These are phyloP conservation scores for Aciculosporium take DNA, from an alignment of 2,329 filamentous ascomycete genomes.

Conservation along the genomic window DNA sequence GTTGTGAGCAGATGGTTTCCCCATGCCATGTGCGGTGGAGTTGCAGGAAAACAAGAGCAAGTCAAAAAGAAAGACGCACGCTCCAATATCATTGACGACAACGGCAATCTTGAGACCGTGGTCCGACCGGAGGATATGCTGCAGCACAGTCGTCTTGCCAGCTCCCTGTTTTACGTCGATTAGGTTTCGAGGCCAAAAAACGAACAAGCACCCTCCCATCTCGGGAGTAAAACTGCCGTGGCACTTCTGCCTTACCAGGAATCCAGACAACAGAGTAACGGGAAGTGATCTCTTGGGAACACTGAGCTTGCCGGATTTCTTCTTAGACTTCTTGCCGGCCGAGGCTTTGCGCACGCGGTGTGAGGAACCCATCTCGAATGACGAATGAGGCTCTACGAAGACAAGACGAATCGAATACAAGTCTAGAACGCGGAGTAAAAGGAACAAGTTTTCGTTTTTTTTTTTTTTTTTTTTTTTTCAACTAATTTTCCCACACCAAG, in stretches of 20 bases:
- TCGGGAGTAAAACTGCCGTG: neutral
- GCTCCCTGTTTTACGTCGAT: too few relatives aligned
- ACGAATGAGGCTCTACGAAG: neutral
- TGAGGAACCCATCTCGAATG: slow-evolving; percentile 1
- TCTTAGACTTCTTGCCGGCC: slow-evolving; percentile 1
- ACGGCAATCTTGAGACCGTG: slow-evolving; percentile 57
- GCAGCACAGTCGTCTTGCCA: slow-evolving; percentile 57
- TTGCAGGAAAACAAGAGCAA: too few relatives aligned
- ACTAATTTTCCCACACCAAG: too few relatives aligned
- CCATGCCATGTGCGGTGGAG: too few relatives aligned
- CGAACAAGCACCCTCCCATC: too few relatives aligned
- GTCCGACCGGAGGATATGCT: slow-evolving; percentile 52
- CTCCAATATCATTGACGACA: slow-evolving; percentile 59
- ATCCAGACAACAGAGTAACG: slow-evolving; percentile 22
- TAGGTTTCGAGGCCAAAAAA: neutral
- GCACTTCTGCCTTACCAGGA: slow-evolving; percentile 12
- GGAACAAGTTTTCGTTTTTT: too few relatives aligned
- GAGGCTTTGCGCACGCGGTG: neutral
- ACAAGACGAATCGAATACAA: too few relatives aligned
- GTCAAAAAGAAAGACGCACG: slow-evolving; percentile 20
- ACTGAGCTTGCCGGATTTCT: neutral
- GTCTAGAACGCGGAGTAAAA: too few relatives aligned
- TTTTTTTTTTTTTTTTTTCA: too few relatives aligned
- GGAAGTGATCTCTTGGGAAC: slow-evolving; percentile 15
- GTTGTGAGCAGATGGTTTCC: neutral